These are phyloP conservation scores for Leccinum obscurum DNA, from an alignment of 768 basidiomycete species.

Conservation along the genomic window DNA sequence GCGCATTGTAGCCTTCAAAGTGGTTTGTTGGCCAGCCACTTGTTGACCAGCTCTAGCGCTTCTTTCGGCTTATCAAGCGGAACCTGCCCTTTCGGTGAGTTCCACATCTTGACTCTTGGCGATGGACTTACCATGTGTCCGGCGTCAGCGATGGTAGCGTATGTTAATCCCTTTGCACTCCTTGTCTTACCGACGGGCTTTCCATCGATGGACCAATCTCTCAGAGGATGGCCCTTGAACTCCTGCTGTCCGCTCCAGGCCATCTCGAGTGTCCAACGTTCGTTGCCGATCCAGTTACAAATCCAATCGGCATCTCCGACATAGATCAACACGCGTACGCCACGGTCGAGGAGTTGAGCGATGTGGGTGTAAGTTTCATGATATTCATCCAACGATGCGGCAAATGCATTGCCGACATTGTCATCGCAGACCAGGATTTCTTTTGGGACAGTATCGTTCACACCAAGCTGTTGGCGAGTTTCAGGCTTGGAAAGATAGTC, in stretches of 20 bases:
- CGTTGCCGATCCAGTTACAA: slow-evolving; percentile 74
- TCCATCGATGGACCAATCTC: slow-evolving; percentile 54
- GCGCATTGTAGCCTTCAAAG: slow-evolving; percentile 6
- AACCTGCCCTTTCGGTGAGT: slow-evolving; percentile 33
- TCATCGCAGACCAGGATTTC: slow-evolving; percentile 40
- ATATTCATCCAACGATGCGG: slow-evolving; percentile 39
- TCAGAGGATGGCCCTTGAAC: slow-evolving; percentile 47
- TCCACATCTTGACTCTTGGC: background rate
- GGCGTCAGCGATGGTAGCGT: slow-evolving; percentile 58
- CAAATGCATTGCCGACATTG: slow-evolving; percentile 50
- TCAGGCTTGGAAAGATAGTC: slow-evolving; percentile 56
- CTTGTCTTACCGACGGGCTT: slow-evolving; percentile 52
- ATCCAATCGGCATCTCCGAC: slow-evolving; percentile 74
- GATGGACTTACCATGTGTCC: slow-evolving; percentile 63
- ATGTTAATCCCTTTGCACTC: slow-evolving; percentile 56
- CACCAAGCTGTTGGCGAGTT: slow-evolving; percentile 58
- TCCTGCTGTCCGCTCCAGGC: slow-evolving; percentile 62
- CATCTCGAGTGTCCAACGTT: slow-evolving; percentile 67
- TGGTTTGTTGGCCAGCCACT: slow-evolving; percentile 38
- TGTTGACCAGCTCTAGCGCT: slow-evolving; percentile 45
- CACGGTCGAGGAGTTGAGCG: slow-evolving; percentile 62
- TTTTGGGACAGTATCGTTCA: slow-evolving; percentile 42
- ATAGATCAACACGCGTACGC: slow-evolving; percentile 65
- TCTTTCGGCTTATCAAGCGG: slow-evolving; percentile 61
- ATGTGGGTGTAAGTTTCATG: slow-evolving; percentile 34